A percentile compares a stretch with the other conserved stretches of the same genome.
These are phyloP conservation scores for Scheffersomyces coipomensis DNA, from an alignment of 805 yeast species.

Conservation along the genomic window DNA sequence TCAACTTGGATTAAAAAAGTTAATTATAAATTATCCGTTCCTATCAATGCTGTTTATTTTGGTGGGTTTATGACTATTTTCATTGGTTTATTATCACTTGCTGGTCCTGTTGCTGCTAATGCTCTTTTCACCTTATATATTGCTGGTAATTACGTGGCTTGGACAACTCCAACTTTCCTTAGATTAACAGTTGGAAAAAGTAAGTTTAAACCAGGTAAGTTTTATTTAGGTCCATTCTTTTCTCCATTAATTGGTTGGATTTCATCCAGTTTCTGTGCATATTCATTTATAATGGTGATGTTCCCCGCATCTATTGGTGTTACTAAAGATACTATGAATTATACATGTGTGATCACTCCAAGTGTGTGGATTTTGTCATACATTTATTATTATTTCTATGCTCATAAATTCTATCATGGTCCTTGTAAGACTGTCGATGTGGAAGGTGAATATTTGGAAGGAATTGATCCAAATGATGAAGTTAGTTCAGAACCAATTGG, in stretches of 20 bases:
- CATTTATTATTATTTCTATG: slow-evolving; percentile 22
- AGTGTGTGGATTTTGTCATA: slow-evolving; percentile 28
- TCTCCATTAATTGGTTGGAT: slow-evolving; percentile 45
- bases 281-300: slow-evolving; percentile 30
- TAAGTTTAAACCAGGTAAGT: slow-evolving; percentile 61
- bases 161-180: too few species aligned
- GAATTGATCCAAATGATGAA: background rate
- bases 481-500: background rate
- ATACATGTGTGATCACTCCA: slow-evolving; percentile 30
- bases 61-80: slow-evolving; percentile 33
- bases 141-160: slow-evolving; percentile 37
- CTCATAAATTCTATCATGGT: slow-evolving; percentile 26
- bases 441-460: slow-evolving; percentile 15
- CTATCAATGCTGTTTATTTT: slow-evolving; percentile 26
- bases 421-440: slow-evolving; percentile 25
- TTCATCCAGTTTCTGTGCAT: slow-evolving; percentile 30
- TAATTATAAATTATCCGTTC: slow-evolving; percentile 21
- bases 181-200: slow-evolving; percentile 45
- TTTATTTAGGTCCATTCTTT: slow-evolving; percentile 51
- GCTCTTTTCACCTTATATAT: slow-evolving; percentile 45
- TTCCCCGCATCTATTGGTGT: slow-evolving; percentile 49
- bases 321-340: slow-evolving; percentile 34
- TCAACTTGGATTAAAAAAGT: slow-evolving; percentile 23
- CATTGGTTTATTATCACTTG: slow-evolving; percentile 38
- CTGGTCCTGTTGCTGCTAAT: slow-evolving; percentile 40